phyloP scores from a whole-genome alignment of 108 stramenopile species.

The Nitzschia sp. region DNA sequence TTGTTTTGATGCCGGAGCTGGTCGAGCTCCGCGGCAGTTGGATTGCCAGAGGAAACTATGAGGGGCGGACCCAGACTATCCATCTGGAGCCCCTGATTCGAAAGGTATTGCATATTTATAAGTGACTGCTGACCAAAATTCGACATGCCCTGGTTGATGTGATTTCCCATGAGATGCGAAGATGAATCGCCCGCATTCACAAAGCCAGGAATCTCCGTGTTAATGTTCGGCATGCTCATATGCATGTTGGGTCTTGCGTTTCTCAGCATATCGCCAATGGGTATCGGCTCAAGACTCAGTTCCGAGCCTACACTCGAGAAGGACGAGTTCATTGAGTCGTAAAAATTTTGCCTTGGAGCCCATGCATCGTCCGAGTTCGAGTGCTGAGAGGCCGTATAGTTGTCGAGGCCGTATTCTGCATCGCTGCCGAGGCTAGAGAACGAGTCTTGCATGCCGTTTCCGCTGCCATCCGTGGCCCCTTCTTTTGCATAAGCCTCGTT shows the following conservation, averaged over 20 bases:
- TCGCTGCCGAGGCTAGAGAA: conserved; percentile 12
- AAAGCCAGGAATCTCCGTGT: conserved; percentile 5
- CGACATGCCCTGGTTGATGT: neutral
- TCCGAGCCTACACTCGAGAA: conserved; percentile 32
- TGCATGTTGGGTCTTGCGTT: conserved; percentile 9
- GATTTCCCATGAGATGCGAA: conserved; percentile 1
- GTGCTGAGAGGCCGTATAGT: conserved; percentile 4
- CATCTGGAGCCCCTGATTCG: neutral
- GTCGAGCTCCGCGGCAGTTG: conserved; percentile 15
- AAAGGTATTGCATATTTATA: neutral
- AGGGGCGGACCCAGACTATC: neutral
- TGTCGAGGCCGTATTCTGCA: neutral
- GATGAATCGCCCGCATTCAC: neutral
- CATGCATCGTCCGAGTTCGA: conserved; percentile 19
- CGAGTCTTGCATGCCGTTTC: conserved; percentile 3
- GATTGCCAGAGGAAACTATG: neutral
- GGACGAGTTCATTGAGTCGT: conserved; percentile 31
- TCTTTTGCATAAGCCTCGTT: conserved; percentile 16
- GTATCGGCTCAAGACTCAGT: conserved; percentile 26
- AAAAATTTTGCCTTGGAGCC: conserved; percentile 16
- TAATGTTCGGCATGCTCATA: conserved; percentile 9
- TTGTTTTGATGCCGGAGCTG: conserved; percentile 12
- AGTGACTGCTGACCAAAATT: conserved; percentile 14
- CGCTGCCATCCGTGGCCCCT: neutral
- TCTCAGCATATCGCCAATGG: conserved; percentile 20